Evolutionary conservation across 2,329 filamentous ascomycete species (phyloP), one percentile per base, ranked within the genome.

Genomic region (Conoideocrella luteorostrata): DNA sequence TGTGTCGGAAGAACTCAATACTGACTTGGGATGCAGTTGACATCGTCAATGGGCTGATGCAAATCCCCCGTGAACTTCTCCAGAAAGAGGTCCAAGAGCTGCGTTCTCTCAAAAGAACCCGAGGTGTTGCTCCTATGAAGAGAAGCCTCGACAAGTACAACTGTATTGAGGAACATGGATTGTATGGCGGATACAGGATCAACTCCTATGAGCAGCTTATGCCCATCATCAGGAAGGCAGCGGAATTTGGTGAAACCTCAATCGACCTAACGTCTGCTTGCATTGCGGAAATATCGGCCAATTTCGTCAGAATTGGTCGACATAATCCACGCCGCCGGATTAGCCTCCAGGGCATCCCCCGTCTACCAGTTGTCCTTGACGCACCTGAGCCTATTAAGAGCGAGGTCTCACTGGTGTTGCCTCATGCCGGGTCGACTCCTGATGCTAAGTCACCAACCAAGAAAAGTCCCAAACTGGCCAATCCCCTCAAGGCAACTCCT

Each of bases 371-470:
- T 9, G 60, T 63, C 38, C 43, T 44, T 5, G 60, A 63, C n/a
- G 35, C 39, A n/a, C 46, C 52, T 1, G 61, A 64, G 23, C 56
- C 57, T 18, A 53, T 57, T 18, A 53, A 54, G 21, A 58, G 55
- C 28, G 48, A 57, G 7, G 48, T 50, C 20, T 42, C 52, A 7
- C 39, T 56, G 22, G 49, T 55, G 26, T 50, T 47, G 15, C 50
- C 52, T 13, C 54, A 54, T 2, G 42, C 47, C 5, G 33, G 49
- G 43, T 50, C 51, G 39, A 45, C 26, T 18, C 7, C 20, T 21
- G 40, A 36, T 18, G 11, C 55, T 2, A 54, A 60, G 34, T 65
- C 61, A 5, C 62, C 62, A 1, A 55, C 52, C 17, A 65, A 64
- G 53, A 53, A 53, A 29, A 46, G 53, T 22, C 48, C 54, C 20